Evolutionary conservation across 306 rosid genomes (phyloP).

Genomic region (Quercus rubra): DNA sequence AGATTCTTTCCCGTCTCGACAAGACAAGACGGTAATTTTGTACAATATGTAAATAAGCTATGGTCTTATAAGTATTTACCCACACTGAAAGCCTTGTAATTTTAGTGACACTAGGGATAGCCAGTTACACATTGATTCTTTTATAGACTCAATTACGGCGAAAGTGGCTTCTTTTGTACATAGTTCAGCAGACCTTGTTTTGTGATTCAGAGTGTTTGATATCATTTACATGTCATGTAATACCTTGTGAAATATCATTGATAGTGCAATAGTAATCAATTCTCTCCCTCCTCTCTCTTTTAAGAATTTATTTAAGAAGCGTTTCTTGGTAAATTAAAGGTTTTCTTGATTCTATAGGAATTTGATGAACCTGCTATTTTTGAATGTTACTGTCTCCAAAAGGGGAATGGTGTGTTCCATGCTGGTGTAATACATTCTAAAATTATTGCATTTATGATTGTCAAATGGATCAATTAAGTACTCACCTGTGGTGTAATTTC

Average conservation of each 20-base stretch:
- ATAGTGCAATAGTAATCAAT: not conserved
- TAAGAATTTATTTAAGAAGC: not conserved
- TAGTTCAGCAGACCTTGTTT: constrained; percentile 14
- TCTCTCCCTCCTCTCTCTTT: not conserved
- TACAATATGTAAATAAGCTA: constrained; percentile 6
- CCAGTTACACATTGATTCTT: constrained; percentile 8
- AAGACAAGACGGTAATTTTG: constrained; percentile 11
- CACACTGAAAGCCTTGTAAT: constrained; percentile 4
- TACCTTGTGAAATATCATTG: not conserved
- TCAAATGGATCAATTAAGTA: too few species aligned
- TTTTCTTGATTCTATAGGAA: not conserved
- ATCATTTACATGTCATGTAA: not conserved
- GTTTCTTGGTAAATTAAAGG: not conserved
- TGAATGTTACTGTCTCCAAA: not conserved
- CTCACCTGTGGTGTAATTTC: too few species aligned
- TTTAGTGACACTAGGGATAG: constrained; percentile 5
- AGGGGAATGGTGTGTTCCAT: not conserved
- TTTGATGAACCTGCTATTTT: not conserved
- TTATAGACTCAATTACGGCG: constrained; percentile 1
- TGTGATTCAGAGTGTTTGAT: not conserved
- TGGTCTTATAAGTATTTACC: not conserved
- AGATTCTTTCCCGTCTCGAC: constrained; percentile 27
- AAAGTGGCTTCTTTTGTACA: constrained; percentile 10
- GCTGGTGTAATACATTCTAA: too few species aligned
- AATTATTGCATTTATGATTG: too few species aligned